Evolutionary conservation across 495 filamentous ascomycete species (phyloP).

Genomic region (Neurospora intermedia): DNA sequence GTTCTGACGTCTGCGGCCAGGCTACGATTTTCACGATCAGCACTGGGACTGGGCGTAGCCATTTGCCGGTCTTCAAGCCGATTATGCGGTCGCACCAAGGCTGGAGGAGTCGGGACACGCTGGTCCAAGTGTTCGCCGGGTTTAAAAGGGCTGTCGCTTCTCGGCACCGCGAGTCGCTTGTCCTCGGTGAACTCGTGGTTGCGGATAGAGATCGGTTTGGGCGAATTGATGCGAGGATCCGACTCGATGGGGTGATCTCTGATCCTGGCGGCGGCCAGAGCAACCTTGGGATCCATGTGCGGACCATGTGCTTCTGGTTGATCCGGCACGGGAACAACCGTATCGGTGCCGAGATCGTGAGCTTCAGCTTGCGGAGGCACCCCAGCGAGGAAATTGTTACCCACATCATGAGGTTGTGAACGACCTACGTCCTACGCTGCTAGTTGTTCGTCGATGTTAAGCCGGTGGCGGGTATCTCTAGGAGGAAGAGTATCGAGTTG

Average conservation of each 20-base stretch:
- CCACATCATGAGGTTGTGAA: neutral
- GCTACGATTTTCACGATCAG: slow-evolving; percentile 6
- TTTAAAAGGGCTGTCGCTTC: neutral
- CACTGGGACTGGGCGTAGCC: slow-evolving; percentile 7
- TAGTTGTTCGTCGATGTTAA: neutral
- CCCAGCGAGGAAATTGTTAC: neutral
- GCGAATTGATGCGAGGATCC: slow-evolving; percentile 4
- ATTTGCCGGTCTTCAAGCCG: slow-evolving; percentile 7
- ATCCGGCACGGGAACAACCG: neutral
- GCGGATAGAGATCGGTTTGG: neutral
- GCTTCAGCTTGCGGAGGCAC: neutral
- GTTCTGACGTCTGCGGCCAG: slow-evolving; percentile 8
- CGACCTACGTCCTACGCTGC: neutral
- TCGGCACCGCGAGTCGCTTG: slow-evolving; percentile 1
- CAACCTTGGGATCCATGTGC: neutral
- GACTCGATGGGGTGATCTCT: slow-evolving; percentile 4
- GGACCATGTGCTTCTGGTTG: neutral
- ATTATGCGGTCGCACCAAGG: slow-evolving; percentile 5
- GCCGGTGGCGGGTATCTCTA: neutral
- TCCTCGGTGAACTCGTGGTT: slow-evolving; percentile 12
- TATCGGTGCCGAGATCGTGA: neutral
- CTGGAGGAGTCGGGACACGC: slow-evolving; percentile 8
- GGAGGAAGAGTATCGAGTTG: no score
- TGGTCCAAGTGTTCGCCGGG: slow-evolving; percentile 11
- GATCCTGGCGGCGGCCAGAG: neutral